These are phyloP conservation scores for Rostrohypoxylon terebratum DNA, from an alignment of 495 filamentous ascomycete genomes.

Conservation along the genomic window DNA sequence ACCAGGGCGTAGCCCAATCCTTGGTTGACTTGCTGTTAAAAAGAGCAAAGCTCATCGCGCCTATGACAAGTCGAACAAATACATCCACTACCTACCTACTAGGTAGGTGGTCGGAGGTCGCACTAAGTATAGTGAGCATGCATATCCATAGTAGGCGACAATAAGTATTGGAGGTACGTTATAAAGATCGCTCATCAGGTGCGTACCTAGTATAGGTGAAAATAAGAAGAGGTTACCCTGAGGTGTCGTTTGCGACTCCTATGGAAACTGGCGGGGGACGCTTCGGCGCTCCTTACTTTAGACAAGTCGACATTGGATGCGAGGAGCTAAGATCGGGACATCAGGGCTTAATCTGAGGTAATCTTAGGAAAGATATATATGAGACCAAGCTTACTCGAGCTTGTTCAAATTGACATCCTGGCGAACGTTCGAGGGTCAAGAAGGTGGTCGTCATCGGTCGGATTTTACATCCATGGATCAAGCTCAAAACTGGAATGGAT, in stretches of 20 bases:
- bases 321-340: not conserved
- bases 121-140: conserved; percentile 25
- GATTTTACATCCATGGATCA: not conserved
- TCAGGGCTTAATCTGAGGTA: not conserved
- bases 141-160: no score
- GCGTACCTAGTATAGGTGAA: not conserved
- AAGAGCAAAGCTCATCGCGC: conserved; percentile 44
- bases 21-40: not conserved
- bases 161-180: no score
- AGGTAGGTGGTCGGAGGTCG: conserved; percentile 39
- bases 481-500: not conserved
- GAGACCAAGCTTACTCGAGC: not conserved
- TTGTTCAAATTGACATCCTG: conserved; percentile 6
- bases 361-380: not conserved
- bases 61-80: conserved; percentile 43
- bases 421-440: not conserved
- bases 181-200: no score
- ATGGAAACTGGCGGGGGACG: conserved; percentile 39
- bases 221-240: conserved; percentile 23
- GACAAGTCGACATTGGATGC: not conserved
- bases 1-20: not conserved
- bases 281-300: conserved; percentile 15
- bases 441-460: no score
- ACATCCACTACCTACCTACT: no score
- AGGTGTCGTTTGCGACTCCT: conserved; percentile 46